Base-by-base conservation (phyloP, 108 stramenopile species). In the Skeletonema potamos region DNA sequence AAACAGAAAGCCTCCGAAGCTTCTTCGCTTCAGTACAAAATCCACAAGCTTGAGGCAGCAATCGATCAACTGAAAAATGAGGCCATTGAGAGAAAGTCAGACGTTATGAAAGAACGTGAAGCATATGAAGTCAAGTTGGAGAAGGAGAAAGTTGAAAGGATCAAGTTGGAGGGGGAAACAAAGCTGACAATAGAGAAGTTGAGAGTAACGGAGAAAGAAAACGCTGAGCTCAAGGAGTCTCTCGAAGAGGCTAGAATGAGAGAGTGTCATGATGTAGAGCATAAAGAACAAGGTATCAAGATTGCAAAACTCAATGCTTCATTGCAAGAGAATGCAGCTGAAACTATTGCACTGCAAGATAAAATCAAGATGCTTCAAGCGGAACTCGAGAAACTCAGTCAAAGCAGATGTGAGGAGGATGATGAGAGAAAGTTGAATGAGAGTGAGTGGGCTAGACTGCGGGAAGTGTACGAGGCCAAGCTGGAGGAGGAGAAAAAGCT, bases 221-320 rank as follows among this genome's bases (percentile, higher is more conserved):
- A 66, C 15, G 30, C 22, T 12, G 48, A 66, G 20, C 65, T 66
- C 13, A 32, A 66, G 51, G 65, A 66, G 17, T 48, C 65, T 27
- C 36, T 68, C 11, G 57, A n/a, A 28, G 56, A 27, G 55, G 67
- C 65, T 3, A 58, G 20, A 27, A 51, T 22, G 39, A 41, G 39
- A 4, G 39, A n/a, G 15, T 41, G 39, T 15, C 39, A 41, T 41
- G 39, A 41, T 41, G 39, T 41, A 41, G 39, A 41, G 39, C 39
- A 41, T n/a, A 41, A 41, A 41, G 39, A 41, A 41, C 39, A 41
- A 41, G 39, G 39, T 15, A 15, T n/a, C 15, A 41, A 67, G 34
- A 58, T 75, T 22, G 54, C 24, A 55, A 18, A 0, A 4, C 61
- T 72, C 18, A 10, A 72, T 26, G 30, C 27, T 29, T 56, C 51